Evolutionary conservation across 73 alveolate genomes (phyloP).

Genomic region (Paramecium biaurelia): DNA sequence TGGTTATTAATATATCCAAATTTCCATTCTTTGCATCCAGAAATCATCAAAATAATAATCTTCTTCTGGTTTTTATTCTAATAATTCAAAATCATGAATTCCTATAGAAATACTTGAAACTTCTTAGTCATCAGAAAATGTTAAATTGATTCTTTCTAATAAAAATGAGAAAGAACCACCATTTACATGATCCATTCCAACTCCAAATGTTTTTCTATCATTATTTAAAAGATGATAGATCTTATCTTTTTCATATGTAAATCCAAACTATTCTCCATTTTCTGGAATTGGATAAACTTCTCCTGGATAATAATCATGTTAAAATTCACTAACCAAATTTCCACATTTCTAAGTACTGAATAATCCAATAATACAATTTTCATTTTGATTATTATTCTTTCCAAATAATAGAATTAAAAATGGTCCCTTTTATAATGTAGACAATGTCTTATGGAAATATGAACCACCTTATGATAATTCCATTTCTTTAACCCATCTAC

Average conservation of each 20-base stretch:
- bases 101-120: neutral
- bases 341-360: slow-evolving; percentile 33
- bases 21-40: slow-evolving; percentile 44
- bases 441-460: neutral
- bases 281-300: slow-evolving; percentile 47
- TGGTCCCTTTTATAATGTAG: slow-evolving; percentile 3
- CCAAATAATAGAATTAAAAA: neutral
- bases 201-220: slow-evolving; percentile 44
- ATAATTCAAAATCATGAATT: slow-evolving; percentile 26
- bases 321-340: neutral
- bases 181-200: slow-evolving; percentile 27
- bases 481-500: slow-evolving; percentile 14
- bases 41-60: slow-evolving; percentile 54
- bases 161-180: slow-evolving; percentile 36
- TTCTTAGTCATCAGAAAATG: slow-evolving; percentile 25
- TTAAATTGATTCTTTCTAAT: slow-evolving; percentile 33
- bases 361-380: slow-evolving; percentile 41
- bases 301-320: slow-evolving; percentile 33
- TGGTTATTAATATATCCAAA: slow-evolving; percentile 7
- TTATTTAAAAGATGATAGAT: slow-evolving; percentile 9
- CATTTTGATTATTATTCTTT: neutral
- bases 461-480: neutral
- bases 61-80: slow-evolving; percentile 37
- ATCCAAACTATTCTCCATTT: slow-evolving; percentile 43
- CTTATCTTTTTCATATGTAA: slow-evolving; percentile 17